Evolutionary conservation across 805 yeast genomes (phyloP), one percentile per base, ranked within the genome.

Genomic region (Isabelozyma gotoi): DNA sequence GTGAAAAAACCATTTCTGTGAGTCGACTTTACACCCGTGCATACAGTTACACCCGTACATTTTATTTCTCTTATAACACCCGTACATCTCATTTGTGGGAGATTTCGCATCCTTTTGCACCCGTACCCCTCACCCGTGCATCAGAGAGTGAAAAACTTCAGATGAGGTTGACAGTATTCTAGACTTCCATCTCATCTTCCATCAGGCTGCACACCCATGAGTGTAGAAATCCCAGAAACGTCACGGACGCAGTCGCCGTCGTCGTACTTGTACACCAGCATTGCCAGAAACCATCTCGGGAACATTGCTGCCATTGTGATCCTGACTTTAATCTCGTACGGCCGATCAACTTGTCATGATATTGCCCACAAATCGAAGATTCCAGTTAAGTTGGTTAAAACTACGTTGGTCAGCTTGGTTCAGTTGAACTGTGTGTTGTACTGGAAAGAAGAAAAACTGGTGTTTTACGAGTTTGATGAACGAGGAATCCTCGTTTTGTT

Each of bases 351-450:
- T 0, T 71, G 83, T 2, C 62, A 60, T 18, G 89, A 86, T 39
- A 52, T 90, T 17, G 60, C 75, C 35, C 59, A 63, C 19, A 64
- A 66, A 40, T 68, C 84, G 2, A 63, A 67, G 7, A 58, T 85
- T 39, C 76, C 84, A 1, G 41, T 68, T 0, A 60, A 76, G 11
- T 64, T 76, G 11, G 79, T 88, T 15, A 82, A 82, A 50, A 77
- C 84, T 27, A 73, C 86, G 0, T 68, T 92, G 35, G 95, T 88
- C 4, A 78, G 91, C 6, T 67, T 92, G 54, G 73, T 91, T 33
- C 97, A 92, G 63, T 70, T 88, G 48, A 80, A 86, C 46, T 85
- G 96, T 61, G 82, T 88, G 7, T 76, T 76, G 18, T 81, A 81
- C 55, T 82, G 90, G 81, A 66, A 65, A 14, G 85, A 81, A 20